Evolutionary conservation across 495 filamentous ascomycete species (phyloP).

Genomic region (Neurospora intermedia): DNA sequence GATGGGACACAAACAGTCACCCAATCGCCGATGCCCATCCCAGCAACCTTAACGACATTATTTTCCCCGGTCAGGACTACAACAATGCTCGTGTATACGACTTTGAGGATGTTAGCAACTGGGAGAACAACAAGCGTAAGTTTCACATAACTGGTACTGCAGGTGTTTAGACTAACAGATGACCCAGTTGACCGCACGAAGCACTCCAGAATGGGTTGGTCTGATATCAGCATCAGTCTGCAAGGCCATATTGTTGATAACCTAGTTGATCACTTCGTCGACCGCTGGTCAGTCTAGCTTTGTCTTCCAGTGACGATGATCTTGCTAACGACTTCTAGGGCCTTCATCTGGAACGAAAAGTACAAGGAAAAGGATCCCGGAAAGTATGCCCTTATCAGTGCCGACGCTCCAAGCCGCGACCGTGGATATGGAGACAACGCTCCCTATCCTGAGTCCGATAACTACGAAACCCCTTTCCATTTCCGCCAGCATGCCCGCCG

Average conservation of each 20-base stretch:
- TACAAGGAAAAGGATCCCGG: conserved; percentile 56
- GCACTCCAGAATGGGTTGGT: conserved; percentile 87
- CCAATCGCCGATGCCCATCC: conserved; percentile 81
- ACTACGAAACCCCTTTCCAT: neutral
- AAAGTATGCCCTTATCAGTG: conserved; percentile 37
- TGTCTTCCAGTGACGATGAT: neutral
- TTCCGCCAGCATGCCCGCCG: conserved; percentile 9
- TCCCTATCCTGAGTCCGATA: neutral
- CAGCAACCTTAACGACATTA: conserved; percentile 54
- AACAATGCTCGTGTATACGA: conserved; percentile 86
- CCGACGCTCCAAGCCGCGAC: neutral
- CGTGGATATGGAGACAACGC: neutral
- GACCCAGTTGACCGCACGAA: conserved; percentile 56
- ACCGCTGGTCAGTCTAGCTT: conserved; percentile 47
- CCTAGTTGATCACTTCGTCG: conserved; percentile 66
- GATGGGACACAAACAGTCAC: conserved; percentile 59
- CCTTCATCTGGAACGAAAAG: conserved; percentile 80
- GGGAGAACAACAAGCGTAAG: conserved; percentile 68
- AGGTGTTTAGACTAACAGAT: conserved; percentile 8
- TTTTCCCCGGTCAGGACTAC: conserved; percentile 91
- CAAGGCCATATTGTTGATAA: conserved; percentile 72
- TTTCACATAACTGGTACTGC: neutral
- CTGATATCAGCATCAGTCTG: conserved; percentile 74
- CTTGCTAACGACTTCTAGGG: conserved; percentile 32
- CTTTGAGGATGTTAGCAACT: conserved; percentile 75